These are phyloP conservation scores for Hypoxylon trugodes DNA, from an alignment of 495 filamentous ascomycete species.

Conservation along the genomic window DNA sequence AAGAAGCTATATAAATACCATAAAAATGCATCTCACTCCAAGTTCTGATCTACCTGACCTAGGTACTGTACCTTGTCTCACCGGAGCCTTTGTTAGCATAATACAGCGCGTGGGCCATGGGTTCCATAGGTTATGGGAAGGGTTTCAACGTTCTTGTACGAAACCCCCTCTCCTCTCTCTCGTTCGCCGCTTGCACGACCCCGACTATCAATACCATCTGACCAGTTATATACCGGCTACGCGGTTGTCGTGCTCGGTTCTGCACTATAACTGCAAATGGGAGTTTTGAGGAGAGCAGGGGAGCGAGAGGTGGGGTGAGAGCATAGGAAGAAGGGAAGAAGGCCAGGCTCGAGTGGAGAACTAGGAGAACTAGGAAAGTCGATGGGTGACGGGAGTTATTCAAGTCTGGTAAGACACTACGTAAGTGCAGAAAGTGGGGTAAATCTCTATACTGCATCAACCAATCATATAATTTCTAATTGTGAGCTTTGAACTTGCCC, in stretches of 20 bases:
- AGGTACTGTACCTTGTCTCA: conserved; percentile 6
- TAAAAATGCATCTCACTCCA: background rate
- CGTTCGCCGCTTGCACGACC: conserved; percentile 3
- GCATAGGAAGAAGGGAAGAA: background rate
- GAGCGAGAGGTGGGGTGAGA: conserved; percentile 32
- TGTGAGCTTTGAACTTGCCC: conserved; percentile 32
- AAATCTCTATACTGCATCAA: conserved; percentile 1
- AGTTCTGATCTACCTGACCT: conserved; percentile 9
- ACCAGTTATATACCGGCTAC: conserved; percentile 28
- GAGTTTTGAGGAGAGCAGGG: conserved; percentile 33
- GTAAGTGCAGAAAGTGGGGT: conserved; percentile 39
- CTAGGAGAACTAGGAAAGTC: background rate
- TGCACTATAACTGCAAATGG: conserved; percentile 21
- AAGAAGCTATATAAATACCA: conserved; percentile 37
- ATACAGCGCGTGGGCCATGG: background rate
- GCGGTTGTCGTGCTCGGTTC: conserved; percentile 25
- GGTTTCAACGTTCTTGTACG: conserved; percentile 4
- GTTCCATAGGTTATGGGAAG: background rate
- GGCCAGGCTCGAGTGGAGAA: conserved; percentile 30
- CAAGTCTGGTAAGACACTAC: conserved; percentile 21
- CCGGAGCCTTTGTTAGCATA: conserved; percentile 15
- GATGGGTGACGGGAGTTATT: conserved; percentile 1
- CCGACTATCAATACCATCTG: conserved; percentile 32
- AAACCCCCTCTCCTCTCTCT: conserved; percentile 15
- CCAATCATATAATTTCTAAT: conserved; percentile 38